These are phyloP conservation scores for Trichoderma brevicompactum DNA, from an alignment of 2,329 filamentous ascomycete species.

Conservation along the genomic window DNA sequence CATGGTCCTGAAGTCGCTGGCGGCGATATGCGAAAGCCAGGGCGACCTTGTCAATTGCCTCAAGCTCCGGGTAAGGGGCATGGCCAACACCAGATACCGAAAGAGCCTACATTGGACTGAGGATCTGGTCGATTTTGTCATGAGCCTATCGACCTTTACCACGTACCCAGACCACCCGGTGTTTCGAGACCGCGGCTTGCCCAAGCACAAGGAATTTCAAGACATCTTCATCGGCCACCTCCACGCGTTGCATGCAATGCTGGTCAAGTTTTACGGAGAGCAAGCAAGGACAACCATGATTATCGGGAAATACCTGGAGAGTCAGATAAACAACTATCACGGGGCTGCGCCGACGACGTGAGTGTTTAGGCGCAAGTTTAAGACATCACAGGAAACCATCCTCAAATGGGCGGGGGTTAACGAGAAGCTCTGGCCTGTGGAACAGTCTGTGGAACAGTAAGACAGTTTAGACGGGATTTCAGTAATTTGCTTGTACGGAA, in stretches of 20 bases:
- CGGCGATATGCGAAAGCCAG: background rate
- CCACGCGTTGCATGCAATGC: background rate
- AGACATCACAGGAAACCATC: conserved; percentile 2
- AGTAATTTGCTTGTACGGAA: background rate
- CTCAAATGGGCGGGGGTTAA: conserved; percentile 23
- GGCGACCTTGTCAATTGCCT: conserved; percentile 5
- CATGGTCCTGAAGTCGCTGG: conserved; percentile 10
- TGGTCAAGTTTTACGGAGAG: background rate
- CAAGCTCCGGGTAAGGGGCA: background rate
- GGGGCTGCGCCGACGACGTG: conserved; percentile 15
- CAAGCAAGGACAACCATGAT: background rate
- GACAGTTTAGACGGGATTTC: too few species aligned
- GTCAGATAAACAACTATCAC: background rate
- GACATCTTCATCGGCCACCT: conserved; percentile 20
- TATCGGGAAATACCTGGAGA: background rate
- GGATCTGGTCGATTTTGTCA: conserved; percentile 23
- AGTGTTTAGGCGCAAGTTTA: conserved; percentile 21
- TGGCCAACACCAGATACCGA: conserved; percentile 3
- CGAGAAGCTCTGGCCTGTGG: conserved; percentile 6
- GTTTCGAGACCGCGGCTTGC: background rate
- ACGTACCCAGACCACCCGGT: background rate
- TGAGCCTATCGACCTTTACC: background rate
- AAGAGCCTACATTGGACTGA: conserved; percentile 10
- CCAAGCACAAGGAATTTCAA: conserved; percentile 16
- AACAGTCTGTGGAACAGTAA: background rate